Base-by-base conservation (phyloP, 257 asterid species). In the Penstemon eatonii region DNA sequence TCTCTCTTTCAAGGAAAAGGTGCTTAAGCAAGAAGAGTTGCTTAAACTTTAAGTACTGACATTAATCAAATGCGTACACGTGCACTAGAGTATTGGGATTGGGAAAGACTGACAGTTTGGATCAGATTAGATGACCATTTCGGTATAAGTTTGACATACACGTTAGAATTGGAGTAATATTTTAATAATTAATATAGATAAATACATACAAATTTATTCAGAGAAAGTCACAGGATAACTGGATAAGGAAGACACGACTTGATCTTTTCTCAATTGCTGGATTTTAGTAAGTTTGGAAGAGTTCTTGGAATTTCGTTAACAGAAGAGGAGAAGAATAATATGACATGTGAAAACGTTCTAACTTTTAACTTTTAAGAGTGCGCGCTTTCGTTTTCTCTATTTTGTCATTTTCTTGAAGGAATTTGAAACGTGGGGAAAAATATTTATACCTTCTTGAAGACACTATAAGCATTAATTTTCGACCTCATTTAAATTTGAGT, bases 181-280 rank as follows among this genome's bases (percentile, higher is more conserved):
- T 15, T 15, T 25, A 25, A 25, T 25, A 0, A 15, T 25, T 25
- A 0, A 25, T 25, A 25, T 25, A 25, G 33, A 25, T 25, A 25
- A 25, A 25, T 25, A 25, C 33, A 25, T 25, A 25, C 33, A 25
- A 18, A 45, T n/a, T 15, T 64, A 7, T 63, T 65, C 37, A 6
- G 3, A 12, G 47, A 51, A 45, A 62, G 56, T 38, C 61, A 60
- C 40, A 36, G 66, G 80, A 70, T 78, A 66, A 60, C 43, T 15
- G 66, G 80, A 70, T 78, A 66, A 71, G 83, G 60, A 50, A 47
- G 75, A 59, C 77, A 62, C 69, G 75, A 56, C 74, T 56, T 33
- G 57, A 52, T 57, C 8, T 46, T 19, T 54, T 5, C 6, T 33
- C n/a, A 0, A 3, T 53, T 9, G 42, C 52, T 62, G 53, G 63